phyloP scores from a whole-genome alignment of 2,329 filamentous ascomycete genomes.

The Cryphonectria carpinicola region DNA sequence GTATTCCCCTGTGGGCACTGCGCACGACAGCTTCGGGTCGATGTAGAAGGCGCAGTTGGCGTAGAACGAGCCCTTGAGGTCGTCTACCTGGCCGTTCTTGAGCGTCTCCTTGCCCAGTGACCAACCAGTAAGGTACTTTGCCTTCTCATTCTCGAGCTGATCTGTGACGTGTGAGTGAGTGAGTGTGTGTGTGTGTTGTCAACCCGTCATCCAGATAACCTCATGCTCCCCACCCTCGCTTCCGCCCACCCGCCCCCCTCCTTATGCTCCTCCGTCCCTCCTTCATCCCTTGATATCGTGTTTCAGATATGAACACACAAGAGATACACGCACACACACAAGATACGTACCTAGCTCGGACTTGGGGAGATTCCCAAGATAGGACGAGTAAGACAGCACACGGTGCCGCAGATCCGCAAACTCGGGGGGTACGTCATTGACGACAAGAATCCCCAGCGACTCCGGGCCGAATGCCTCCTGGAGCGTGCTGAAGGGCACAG shows the following conservation, averaged over 20 bases:
- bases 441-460: slow-evolving; percentile 90
- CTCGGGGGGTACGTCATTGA: slow-evolving; percentile 76
- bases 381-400: slow-evolving; percentile 84
- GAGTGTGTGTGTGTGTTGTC: not conserved
- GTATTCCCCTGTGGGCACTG: slow-evolving; percentile 62
- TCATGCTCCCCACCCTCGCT: too few relatives aligned
- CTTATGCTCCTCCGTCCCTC: not conserved
- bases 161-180: slow-evolving; percentile 40
- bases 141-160: slow-evolving; percentile 60
- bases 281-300: not conserved
- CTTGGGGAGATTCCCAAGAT: slow-evolving; percentile 79
- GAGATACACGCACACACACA: too few relatives aligned
- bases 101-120: slow-evolving; percentile 82
- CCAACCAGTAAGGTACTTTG: slow-evolving; percentile 74
- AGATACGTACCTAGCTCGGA: slow-evolving; percentile 62
- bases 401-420: slow-evolving; percentile 74
- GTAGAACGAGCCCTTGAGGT: slow-evolving; percentile 82
- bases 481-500: slow-evolving; percentile 69
- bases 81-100: slow-evolving; percentile 77
- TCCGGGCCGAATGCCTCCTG: slow-evolving; percentile 86
- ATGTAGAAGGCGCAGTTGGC: slow-evolving; percentile 82
- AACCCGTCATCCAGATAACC: not conserved
- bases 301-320: slow-evolving; percentile 41
- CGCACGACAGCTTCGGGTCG: slow-evolving; percentile 63
- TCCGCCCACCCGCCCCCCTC: too few relatives aligned